Base-by-base conservation (phyloP, 1,284 basidiomycete species). In the Ganoderma multipileum region DNA sequence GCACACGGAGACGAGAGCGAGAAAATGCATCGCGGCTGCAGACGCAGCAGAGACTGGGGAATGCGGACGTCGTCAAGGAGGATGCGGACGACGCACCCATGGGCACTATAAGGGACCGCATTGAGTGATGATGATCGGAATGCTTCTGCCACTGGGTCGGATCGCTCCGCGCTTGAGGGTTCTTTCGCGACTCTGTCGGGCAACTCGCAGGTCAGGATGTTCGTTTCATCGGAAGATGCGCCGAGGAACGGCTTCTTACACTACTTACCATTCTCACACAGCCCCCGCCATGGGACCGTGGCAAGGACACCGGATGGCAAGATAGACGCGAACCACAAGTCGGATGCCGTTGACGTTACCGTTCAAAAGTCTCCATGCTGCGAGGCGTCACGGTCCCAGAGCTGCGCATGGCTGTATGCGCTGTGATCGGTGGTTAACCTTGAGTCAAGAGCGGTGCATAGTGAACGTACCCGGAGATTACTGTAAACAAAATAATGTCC, bases 51-150 rank as follows among this genome's bases (percentile, higher is more conserved):
- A 38, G 30, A 28, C 33, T n/a, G 18, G 55, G 52, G 55, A 23
- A 20, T 38, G 33, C 20, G 20, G 55, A 38, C 33, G 55, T 58
- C 18, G 55, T 58, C 18, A 58, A 58, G 33, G 28, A 36, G 30
- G 20, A 38, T 36, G 20, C 8, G 8, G 55, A 14, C 16, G 9
- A 36, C 20, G 20, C 44, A 33, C 18, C 20, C 33, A 20, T 23
- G 55, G 20, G 28, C 3, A 23, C n/a, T 38, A 58, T 36, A 30
- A 58, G 55, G n/a, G 55, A 38, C 20, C 33, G 33, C 55, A 38
- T 38, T 11, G 55, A 58, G 33, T 58, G 30, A 38, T 58, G 4
- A n/a, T 58, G 55, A 58, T 58, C 20, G 33, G 55, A 57, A 57
- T 20, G 18, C 20, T 33, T 26, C 54, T 33, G 20, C 30, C 54